Base-by-base conservation (phyloP, 225 moss, liverwort and hornwort species). In the Pleurozium schreberi region DNA sequence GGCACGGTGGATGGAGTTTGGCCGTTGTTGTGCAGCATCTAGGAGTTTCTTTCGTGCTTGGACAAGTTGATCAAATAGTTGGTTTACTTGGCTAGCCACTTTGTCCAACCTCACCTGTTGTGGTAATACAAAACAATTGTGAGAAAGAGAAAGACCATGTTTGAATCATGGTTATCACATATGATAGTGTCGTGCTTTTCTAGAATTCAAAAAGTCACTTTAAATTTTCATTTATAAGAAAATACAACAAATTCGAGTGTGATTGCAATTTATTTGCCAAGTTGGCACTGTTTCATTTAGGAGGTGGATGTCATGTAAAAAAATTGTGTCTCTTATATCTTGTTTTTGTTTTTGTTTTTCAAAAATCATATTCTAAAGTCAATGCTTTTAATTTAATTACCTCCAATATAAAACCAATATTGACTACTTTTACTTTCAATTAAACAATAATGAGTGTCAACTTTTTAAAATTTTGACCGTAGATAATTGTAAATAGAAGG, bases 1-100 rank as follows among this genome's bases (percentile, higher is more conserved):
- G 4, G 91, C 52, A 13, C 86, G 88, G 16, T 92, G 83, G 74
- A 94, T 92, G 61, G 86, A 53, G n/a, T 57, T 88, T 10, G 91
- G 85, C 25, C 87, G 71, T 87, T 92, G 92, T 8, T 94, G 94
- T 8, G 92, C 80, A 12, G 87, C 90, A 36, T 94, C 92, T 14
- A 94, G 23, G 15, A 94, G 91, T 83, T 91, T 94, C 79, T 92
- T 94, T 18, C 94, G 85, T 8, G 90, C 88, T 79, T 74, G 84
- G 14, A 94, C 94, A 18, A 94, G 91, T 79, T 92, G 90, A 67
- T 92, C 88, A 75, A 94, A 94, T 22, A 94, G 83, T 38, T 91
- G 90, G 69, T 87, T 94, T 34, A 94, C 90, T 90, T 94, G 91
- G 61, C 55, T 88, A 8, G 92, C 75, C 38, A 92, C 92, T 67